Evolutionary conservation across 768 basidiomycete genomes (phyloP), one percentile per base, ranked within the genome.

Genomic region (Lactarius hatsudake): DNA sequence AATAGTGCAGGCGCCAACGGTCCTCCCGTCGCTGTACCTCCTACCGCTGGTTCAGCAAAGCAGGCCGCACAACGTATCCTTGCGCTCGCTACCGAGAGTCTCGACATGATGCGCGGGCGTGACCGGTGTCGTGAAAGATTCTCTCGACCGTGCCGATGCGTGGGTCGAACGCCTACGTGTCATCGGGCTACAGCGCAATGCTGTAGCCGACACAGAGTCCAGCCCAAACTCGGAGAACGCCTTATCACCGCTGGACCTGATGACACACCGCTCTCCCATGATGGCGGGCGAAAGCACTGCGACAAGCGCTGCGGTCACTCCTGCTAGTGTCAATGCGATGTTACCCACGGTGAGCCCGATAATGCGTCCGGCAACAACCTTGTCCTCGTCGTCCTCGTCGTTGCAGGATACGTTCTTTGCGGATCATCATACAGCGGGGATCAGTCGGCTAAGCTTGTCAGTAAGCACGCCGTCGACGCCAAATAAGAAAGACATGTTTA

Each of bases 91-190:
- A 90, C 90, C 17, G 95, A 96, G 79, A 94, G 93, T 73, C 74
- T 96, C 76, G 94, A 96, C 73, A 96, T 95, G 93, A 87, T 96
- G 82, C 82, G 88, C 34, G 87, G n/a, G 91, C 34, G 92, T 95
- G 34, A 92, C 92, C n/a, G 83, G 85, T 5, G 92, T 96, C 28
- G 90, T 96, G 67, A 89, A 87, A 72, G 94, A 95, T 68, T 91
- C 88, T 69, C 79, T 96, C 76, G 93, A 95, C 75, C 81, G 89
- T 63, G 94, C 94, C 36, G 94, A 96, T 75, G 84, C 89, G 86
- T 95, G 93, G 93, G 90, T 94, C 40, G 90, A 90, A 57, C 86
- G 93, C 5, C 79, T 94, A 18, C 86, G 90, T 2, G 81, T 88
- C 38, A 84, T 95, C 48, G 93, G 93, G 6, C 77, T 94, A 48